These are phyloP conservation scores for Russula virescens DNA, from an alignment of 768 basidiomycete genomes.

Conservation along the genomic window DNA sequence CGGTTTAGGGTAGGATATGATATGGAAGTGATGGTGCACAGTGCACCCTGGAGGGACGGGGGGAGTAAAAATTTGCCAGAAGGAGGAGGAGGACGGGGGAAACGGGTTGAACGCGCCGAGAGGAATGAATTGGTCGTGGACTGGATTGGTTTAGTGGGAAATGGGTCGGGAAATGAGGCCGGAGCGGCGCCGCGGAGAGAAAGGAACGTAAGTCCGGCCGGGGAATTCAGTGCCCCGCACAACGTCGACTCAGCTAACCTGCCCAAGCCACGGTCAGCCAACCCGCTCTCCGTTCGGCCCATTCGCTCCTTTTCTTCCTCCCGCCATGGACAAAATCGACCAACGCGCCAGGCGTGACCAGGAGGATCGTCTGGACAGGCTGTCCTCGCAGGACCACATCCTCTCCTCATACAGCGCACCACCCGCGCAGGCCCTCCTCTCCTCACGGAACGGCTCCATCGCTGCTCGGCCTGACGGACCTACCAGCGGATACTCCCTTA, in stretches of 20 bases:
- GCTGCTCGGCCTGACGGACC: constrained; percentile 29
- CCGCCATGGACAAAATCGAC: constrained; percentile 58
- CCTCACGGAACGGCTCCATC: constrained; percentile 30
- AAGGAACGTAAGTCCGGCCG: constrained; percentile 25
- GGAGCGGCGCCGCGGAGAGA: constrained; percentile 25
- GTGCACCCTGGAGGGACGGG: too few relatives aligned
- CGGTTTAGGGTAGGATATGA: not conserved
- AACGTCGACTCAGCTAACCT: constrained; percentile 20
- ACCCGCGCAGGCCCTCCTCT: constrained; percentile 27
- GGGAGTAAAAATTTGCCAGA: too few relatives aligned
- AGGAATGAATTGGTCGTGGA: constrained; percentile 3
- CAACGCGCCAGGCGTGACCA: constrained; percentile 44
- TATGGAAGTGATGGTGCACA: too few relatives aligned
- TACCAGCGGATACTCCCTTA: constrained; percentile 55
- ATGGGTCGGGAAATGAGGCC: constrained; percentile 22
- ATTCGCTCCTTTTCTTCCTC: constrained; percentile 28
- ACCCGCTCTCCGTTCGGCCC: constrained; percentile 37
- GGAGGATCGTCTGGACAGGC: constrained; percentile 29
- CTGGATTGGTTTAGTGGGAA: constrained; percentile 11
- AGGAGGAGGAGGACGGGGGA: not conserved
- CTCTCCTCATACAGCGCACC: constrained; percentile 26
- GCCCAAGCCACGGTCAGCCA: constrained; percentile 46
- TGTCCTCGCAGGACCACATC: constrained; percentile 27
- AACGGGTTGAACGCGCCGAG: constrained; percentile 3
- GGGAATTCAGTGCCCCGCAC: constrained; percentile 25